Evolutionary conservation across 1,284 basidiomycete genomes (phyloP), one percentile per base, ranked within the genome.

Genomic region (Phlebopus sp.): DNA sequence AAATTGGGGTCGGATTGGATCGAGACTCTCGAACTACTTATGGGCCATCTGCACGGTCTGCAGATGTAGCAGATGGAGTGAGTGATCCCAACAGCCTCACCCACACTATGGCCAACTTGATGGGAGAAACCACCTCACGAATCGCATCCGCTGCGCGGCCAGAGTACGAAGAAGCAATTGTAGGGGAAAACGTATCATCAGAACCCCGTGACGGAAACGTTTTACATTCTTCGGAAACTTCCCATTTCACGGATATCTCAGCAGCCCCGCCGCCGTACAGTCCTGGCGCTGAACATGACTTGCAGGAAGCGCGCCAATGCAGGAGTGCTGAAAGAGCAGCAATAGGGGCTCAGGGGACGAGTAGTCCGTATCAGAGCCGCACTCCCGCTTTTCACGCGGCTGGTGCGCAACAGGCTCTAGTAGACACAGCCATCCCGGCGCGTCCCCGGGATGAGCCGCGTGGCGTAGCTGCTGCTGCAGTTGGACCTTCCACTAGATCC

Each of bases 141-240:
- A 13, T n/a, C 10, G 23, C 23, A 14, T 37, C 34, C 30, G 37
- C 40, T 32, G 35, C 18, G 32, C 32, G 34, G 19, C 34, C 37
- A 34, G 25, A 30, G 23, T 39, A 50, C 40, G 51, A 50, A 46
- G 47, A 18, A 19, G 11, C 21, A 32, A 44, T 34, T 48, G 37
- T 27, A 15, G 37, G 31, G 43, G 46, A 23, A 34, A 17, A 23
- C 46, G 29, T 17, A 13, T 41, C 30, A 17, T 29, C 32, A 21
- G 35, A 42, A 43, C 50, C 46, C 19, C 36, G 50, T 30, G 42
- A 18, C 32, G 32, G 36, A 30, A 27, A 32, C 37, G 5, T n/a
- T 44, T 58, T 47, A 34, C 47, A 53, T 46, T 35, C 25, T 37
- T 44, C 37, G 37, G 40, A 37, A 47, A 47, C 29, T 35, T 37